A percentile compares a stretch with the other conserved stretches of the same genome.
Conservation (phyloP, 495 filamentous ascomycete genomes). For the Penicillium manginii region DNA sequence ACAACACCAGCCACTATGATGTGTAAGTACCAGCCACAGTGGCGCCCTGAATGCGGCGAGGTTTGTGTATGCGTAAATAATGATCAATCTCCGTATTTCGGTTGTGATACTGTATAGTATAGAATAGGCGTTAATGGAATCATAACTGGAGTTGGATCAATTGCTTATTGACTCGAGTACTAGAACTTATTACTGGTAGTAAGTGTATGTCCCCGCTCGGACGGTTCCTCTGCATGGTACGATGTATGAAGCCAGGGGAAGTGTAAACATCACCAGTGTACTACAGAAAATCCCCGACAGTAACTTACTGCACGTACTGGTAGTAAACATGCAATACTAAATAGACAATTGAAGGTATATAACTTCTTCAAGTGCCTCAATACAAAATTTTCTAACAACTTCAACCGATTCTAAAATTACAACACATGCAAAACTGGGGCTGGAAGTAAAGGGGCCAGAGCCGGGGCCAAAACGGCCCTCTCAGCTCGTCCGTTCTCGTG, state of each 20-base stretch:
- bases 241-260: not conserved
- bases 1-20: not conserved
- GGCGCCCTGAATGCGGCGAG: not conserved
- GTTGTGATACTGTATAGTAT: not conserved
- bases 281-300: not conserved
- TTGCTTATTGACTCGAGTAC: no score
- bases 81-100: no score
- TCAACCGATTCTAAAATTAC: no score
- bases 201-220: not conserved
- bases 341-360: no score
- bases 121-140: no score
- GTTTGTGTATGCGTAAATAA: not conserved
- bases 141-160: no score
- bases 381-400: no score
- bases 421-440: constrained; percentile 10
- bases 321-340: no score
- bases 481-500: constrained; percentile 13
- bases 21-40: not conserved
- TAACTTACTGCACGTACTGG: no score
- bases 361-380: no score
- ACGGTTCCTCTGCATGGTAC: not conserved
- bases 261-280: not conserved
- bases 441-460: constrained; percentile 19
- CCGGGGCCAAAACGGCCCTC: constrained; percentile 12
- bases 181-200: no score